Percentiles rank a stretch among this genome's conserved stretches.
These are phyloP conservation scores for Barnettozyma salicaria DNA, from an alignment of 805 yeast genomes.

Conservation along the genomic window DNA sequence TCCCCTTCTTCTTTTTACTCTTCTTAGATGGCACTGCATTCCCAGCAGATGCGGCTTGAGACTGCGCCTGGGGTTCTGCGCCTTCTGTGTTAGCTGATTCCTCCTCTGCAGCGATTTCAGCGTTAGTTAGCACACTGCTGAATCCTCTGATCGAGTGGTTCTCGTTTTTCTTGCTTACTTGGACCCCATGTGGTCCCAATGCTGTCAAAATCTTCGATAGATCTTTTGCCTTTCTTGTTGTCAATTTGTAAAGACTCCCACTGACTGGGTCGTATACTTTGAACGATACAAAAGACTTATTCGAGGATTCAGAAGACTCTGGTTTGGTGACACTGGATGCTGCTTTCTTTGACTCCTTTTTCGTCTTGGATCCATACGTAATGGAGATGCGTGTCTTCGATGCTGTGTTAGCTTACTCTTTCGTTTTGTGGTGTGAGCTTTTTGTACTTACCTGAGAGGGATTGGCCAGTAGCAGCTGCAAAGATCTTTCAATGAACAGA, in stretches of 20 bases:
- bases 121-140: conserved; percentile 21
- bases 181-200: conserved; percentile 60
- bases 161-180: conserved; percentile 7
- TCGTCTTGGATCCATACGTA: conserved; percentile 23
- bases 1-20: conserved; percentile 24
- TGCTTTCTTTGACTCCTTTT: conserved; percentile 13
- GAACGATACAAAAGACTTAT: conserved; percentile 30
- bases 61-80: conserved; percentile 3
- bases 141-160: conserved; percentile 18
- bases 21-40: conserved; percentile 14
- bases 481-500: conserved; percentile 21
- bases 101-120: conserved; percentile 20
- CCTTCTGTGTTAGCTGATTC: conserved; percentile 4
- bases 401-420: too few species aligned
- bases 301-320: conserved; percentile 4
- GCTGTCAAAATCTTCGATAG: conserved; percentile 65
- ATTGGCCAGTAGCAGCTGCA: conserved; percentile 14
- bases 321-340: conserved; percentile 8
- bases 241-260: conserved; percentile 56
- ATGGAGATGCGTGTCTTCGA: conserved; percentile 25
- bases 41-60: conserved; percentile 2
- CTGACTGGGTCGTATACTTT: conserved; percentile 61
- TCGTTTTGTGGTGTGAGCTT: not conserved
- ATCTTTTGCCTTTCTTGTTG: conserved; percentile 59
- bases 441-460: conserved; percentile 20